Evolutionary conservation across 768 basidiomycete species (phyloP), one percentile per base, ranked within the genome.

Genomic region (Podaxis sp.): DNA sequence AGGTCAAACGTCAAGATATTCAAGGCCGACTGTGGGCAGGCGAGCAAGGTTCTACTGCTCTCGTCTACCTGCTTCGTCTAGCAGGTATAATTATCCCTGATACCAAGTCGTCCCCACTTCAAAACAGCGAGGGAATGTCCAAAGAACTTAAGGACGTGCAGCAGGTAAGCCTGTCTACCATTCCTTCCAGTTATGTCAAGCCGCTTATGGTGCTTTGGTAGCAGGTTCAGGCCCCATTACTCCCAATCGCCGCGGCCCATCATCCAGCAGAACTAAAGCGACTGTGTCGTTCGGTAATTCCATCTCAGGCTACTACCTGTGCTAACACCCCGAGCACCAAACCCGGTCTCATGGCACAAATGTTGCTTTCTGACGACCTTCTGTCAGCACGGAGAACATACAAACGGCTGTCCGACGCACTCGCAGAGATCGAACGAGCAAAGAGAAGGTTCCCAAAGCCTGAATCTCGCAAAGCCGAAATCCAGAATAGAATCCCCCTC

Each of bases 171-270:
- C 19, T n/a, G 4, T 8, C 19, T 46, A 13, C 6, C 9, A 15
- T n/a, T 46, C 19, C 19, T 22, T 46, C 19, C 43, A 7, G 19
- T 9, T 15, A 0, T 15, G n/a, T 46, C n/a, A 33, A 33, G 6
- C 19, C 7, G 43, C 19, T 46, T 17, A 46, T 9, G n/a, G 9
- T 19, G 7, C 47, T 17, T 38, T 12, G 6, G n/a, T 49, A 33
- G 40, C 9, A 19, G 6, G 36, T 37, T 29, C 22, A 37, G 7
- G 65, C 67, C 33, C n/a, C 63, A 11, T 72, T 74, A 36, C 73
- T 80, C 11, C 81, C 80, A 2, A 70, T 81, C 25, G 79, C 81
- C 27, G 82, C 82, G 13, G 82, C 82, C 0, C 80, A 79, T 59
- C 80, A 83, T 60, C 82, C 80, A 0, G 60, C 69, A 0, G 64